phyloP scores from a whole-genome alignment of 2,329 filamentous ascomycete species.

The Metarhizium sp. region DNA sequence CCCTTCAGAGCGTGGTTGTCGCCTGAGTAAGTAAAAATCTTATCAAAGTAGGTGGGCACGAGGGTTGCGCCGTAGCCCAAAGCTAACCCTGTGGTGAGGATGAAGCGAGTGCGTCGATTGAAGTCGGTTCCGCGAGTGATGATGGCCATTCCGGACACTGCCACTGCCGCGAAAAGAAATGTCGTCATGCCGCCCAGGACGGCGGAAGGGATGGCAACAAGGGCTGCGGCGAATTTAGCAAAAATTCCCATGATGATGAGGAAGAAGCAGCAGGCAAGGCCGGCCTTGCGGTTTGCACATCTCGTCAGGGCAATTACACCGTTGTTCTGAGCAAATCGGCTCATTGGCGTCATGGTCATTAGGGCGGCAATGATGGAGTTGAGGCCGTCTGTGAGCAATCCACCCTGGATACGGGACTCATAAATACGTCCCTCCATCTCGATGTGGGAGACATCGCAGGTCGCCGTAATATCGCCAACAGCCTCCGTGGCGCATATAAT shows the following conservation, averaged over 20 bases:
- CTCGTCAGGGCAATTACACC: conserved; percentile 74
- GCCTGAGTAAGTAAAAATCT: conserved; percentile 65
- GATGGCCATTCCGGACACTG: conserved; percentile 69
- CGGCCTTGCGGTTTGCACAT: conserved; percentile 72
- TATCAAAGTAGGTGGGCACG: conserved; percentile 56
- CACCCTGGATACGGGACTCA: conserved; percentile 70
- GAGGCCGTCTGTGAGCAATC: conserved; percentile 67
- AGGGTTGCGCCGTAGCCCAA: conserved; percentile 65
- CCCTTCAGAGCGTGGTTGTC: conserved; percentile 58
- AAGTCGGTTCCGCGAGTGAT: conserved; percentile 61
- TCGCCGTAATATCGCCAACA: conserved; percentile 73
- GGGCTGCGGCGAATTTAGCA: conserved; percentile 76
- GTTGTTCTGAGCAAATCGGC: conserved; percentile 76
- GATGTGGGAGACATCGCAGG: conserved; percentile 69
- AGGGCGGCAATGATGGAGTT: conserved; percentile 68
- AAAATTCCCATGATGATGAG: conserved; percentile 74
- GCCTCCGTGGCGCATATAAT: conserved; percentile 71
- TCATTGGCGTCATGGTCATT: conserved; percentile 73
- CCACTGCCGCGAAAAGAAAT: conserved; percentile 59
- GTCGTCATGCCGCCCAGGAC: conserved; percentile 49
- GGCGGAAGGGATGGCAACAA: conserved; percentile 42
- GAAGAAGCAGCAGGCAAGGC: conserved; percentile 69
- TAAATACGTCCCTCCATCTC: conserved; percentile 64
- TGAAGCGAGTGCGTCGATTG: conserved; percentile 73
- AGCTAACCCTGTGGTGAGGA: conserved; percentile 65